Base-by-base conservation (phyloP, 1,139 yeast species). In the Lodderomyces margitis region DNA sequence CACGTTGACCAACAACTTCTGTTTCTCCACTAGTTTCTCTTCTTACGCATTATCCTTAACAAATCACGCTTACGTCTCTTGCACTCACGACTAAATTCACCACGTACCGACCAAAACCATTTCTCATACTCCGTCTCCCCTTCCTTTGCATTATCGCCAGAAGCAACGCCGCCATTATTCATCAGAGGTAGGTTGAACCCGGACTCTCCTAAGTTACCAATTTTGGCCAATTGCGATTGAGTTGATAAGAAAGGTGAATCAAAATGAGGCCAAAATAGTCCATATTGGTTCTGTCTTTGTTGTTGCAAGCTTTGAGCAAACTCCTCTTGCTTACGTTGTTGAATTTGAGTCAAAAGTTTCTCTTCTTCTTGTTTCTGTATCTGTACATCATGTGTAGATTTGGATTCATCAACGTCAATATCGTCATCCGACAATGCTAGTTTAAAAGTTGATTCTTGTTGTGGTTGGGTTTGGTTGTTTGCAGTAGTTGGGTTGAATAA, bases 221-320 rank as follows among this genome's bases (percentile, higher is more conserved):
- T 56, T 54, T 81, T 82, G 46, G 77, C 78, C 39, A 88, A 60
- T 57, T 87, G 95, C 0, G 96, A 73, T 61, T 89, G 98, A 0
- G 96, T 82, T 40, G 77, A 78, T 52, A 91, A 69, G 61, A 87
- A 92, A 0, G 96, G 96, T 0, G 97, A 89, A 23, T 85, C 86
- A 10, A 72, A 68, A 58, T 91, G 97, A 2, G 83, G 66, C 75
- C 95, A 91, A 61, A 91, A 91, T 25, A 91, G 68, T 0, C 92
- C 91, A 39, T 14, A 28, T 21, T 37, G 39, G 10, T 21, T 20
- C 11, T 23, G 20, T 10, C 27, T 16, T 31, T 30, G 30, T 21
- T 37, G 17, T 37, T 31, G 35, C 7, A 38, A 17, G 37, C 43
- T 14, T 30, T 40, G 39, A 32, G 38, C 41, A 36, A 45, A 47